Base-by-base conservation (phyloP, 2,329 filamentous ascomycete genomes). In the Endocalyx cinctus region DNA sequence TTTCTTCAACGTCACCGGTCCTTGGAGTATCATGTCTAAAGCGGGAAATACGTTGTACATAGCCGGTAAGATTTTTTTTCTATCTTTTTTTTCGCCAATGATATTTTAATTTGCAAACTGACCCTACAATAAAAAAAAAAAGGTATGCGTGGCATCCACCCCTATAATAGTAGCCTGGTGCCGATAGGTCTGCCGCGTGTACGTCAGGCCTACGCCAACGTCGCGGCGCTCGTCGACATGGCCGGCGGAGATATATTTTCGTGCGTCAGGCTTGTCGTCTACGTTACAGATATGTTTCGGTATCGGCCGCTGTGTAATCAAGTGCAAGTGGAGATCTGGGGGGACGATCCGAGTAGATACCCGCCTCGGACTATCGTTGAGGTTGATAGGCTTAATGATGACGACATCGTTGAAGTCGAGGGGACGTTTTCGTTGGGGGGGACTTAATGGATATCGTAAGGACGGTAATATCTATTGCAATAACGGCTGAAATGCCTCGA, bases 231-330 rank as follows among this genome's bases (percentile, higher is more conserved):
- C 7, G 55, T 50, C 4, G 41, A 46, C 25, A 50, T 57, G 45
- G 48, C 39, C 4, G 54, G 52, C 6, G 39, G 47, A 2, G 49
- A 57, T 16, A 32, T 35, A 10, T 34, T 32, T 17, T 41, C 39
- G 4, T 54, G 40, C 10, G 39, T 29, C 5, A 41, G 43, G 12
- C 27, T 58, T 1, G 48, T 55, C 2, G 54, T 58, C 10, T 58
- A 58, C 31, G 48, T 50, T 5, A 57, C 53, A 2, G 57, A 59
- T 25, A 58, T 60, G 55, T 55, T 50, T 31, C 41, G 50, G 4
- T 59, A 55, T 25, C 38, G 57, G 15, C 57, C 55, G 12, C 33
- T 59, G 39, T 51, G 47, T 26, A 59, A 59, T 28, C 42, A 51
- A 23, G 50, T 47, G 4, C 55, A 58, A 28, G 31, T 50, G 5